These are phyloP conservation scores for Trametopsis cervina DNA, from an alignment of 768 basidiomycete genomes.

Conservation along the genomic window DNA sequence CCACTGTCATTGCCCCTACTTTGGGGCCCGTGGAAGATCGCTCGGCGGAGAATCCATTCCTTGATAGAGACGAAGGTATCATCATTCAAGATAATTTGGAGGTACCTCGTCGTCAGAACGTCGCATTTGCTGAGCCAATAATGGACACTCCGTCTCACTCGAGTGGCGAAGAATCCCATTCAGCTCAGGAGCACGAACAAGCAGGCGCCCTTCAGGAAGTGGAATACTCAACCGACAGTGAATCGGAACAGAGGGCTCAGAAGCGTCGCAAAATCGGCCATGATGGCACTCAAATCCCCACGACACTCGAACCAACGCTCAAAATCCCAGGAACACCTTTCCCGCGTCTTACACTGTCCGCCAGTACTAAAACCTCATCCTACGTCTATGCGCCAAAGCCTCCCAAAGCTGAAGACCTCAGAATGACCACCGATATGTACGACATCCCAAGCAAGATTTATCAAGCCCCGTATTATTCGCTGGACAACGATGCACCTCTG, in stretches of 20 bases:
- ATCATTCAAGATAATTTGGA: not conserved
- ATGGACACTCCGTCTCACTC: too few relatives aligned
- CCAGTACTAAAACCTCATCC: not conserved
- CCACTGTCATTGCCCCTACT: not conserved
- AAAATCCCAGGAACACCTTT: conserved; percentile 8
- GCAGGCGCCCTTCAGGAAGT: too few relatives aligned
- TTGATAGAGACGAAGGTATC: not conserved
- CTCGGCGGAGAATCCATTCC: conserved; percentile 13
- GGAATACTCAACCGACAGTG: too few relatives aligned
- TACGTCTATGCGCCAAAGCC: conserved; percentile 45
- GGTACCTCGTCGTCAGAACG: not conserved
- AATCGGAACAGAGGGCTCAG: not conserved
- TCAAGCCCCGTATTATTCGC: conserved; percentile 75
- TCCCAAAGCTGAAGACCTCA: conserved; percentile 43
- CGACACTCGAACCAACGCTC: not conserved
- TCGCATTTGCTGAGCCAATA: too few relatives aligned
- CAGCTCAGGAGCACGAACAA: not conserved
- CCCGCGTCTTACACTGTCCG: not conserved
- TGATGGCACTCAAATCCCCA: not conserved
- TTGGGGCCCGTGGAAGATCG: conserved; percentile 4
- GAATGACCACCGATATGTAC: conserved; percentile 36
- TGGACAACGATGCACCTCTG: conserved; percentile 59
- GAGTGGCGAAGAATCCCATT: not conserved
- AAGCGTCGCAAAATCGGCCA: conserved; percentile 5
- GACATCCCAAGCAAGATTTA: conserved; percentile 59